Evolutionary conservation across 768 basidiomycete species (phyloP).

Genomic region (Crassisporium funariophilum): DNA sequence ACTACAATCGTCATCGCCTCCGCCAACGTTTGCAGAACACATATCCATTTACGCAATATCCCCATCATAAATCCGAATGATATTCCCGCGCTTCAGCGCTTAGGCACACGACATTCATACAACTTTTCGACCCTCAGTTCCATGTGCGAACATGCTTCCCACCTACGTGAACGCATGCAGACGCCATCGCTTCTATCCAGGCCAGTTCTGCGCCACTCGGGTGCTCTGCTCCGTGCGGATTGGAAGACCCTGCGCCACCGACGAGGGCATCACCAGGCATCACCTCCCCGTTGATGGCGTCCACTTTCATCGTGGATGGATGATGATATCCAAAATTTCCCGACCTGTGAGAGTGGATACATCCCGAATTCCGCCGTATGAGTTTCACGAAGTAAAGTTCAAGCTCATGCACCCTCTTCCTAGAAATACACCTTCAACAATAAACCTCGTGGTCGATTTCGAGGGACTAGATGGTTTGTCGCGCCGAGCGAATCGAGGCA

Average conservation of each 20-base stretch:
- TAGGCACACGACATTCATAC: conserved; percentile 1
- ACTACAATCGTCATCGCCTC: conserved; percentile 7
- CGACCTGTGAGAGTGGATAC: too few species aligned
- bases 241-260: conserved; percentile 1
- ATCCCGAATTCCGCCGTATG: too few species aligned
- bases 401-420: too few species aligned
- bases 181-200: neutral
- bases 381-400: too few species aligned
- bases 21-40: neutral
- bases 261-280: too few species aligned
- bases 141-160: neutral
- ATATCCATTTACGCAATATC: conserved; percentile 4
- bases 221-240: neutral
- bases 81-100: neutral
- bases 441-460: neutral
- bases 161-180: conserved; percentile 7
- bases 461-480: neutral
- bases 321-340: neutral
- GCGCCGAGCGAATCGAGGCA: conserved; percentile 5
- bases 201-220: conserved; percentile 1
- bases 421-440: too few species aligned
- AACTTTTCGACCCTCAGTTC: neutral
- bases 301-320: neutral
- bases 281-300: neutral
- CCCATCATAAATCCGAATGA: conserved; percentile 1